Evolutionary conservation across 164 flowering plant genomes (phyloP).

Genomic region (Vitis labrusca): DNA sequence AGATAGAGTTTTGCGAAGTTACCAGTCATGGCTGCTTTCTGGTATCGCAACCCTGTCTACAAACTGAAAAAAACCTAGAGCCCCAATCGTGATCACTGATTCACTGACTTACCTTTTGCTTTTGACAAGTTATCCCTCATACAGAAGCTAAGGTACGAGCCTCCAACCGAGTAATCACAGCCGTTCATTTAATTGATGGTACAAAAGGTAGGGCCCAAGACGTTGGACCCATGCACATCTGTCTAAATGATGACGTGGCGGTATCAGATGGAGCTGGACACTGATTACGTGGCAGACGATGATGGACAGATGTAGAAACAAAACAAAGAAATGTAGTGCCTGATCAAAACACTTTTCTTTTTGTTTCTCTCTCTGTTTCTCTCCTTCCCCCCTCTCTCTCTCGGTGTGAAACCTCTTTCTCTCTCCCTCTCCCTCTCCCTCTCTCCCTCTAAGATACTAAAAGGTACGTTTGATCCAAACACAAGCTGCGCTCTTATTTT

Average conservation of each 20-base stretch:
- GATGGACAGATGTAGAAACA: constrained; percentile 10
- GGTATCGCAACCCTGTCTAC: not conserved
- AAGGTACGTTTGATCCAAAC: constrained; percentile 39
- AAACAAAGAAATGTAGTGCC: not conserved
- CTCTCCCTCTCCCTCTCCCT: constrained; percentile 11
- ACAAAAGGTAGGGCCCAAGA: not conserved
- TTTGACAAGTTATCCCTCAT: not conserved
- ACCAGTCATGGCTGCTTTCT: constrained; percentile 24
- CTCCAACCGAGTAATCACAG: not conserved
- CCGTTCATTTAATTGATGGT: not conserved
- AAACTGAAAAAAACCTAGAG: not conserved
- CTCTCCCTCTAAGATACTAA: constrained; percentile 15
- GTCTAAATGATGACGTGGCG: too few species aligned
- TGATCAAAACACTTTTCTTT: not conserved
- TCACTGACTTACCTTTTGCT: not conserved
- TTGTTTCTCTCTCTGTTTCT: constrained; percentile 4
- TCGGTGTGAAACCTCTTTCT: constrained; percentile 9
- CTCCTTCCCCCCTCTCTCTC: constrained; percentile 8
- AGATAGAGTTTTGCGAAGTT: not conserved
- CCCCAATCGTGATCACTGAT: not conserved
- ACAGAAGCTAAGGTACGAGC: constrained; percentile 6
- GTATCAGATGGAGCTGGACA: too few species aligned
- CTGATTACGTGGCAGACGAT: not conserved
- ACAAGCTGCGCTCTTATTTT: not conserved
- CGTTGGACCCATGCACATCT: not conserved